Conservation (phyloP, 345 rosid species). For the Populus tremula region DNA sequence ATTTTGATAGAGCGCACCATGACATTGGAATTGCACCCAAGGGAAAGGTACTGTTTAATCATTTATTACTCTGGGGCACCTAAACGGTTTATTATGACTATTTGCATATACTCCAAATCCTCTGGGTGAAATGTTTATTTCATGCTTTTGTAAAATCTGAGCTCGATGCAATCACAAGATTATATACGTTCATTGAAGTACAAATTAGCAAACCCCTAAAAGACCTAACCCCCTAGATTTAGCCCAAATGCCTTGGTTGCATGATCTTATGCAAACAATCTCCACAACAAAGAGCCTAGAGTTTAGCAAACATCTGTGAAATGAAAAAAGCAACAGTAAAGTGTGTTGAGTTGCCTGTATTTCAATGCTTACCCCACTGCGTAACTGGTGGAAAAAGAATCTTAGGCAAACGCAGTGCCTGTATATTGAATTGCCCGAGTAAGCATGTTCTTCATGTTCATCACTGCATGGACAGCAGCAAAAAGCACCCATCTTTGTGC, state of each 20-base stretch:
- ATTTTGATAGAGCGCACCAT: not conserved
- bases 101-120: not conserved
- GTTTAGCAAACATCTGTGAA: not conserved
- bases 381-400: conserved; percentile 47
- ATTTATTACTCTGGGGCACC: conserved; percentile 2
- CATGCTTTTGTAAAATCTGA: not conserved
- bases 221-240: not conserved
- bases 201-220: not conserved
- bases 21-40: not conserved
- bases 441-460: conserved; percentile 50
- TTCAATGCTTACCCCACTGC: conserved; percentile 48
- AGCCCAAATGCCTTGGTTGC: not conserved
- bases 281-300: not conserved
- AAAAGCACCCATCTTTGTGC: conserved; percentile 43
- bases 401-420: conserved; percentile 52
- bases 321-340: not conserved
- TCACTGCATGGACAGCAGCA: conserved; percentile 60
- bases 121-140: too few species aligned
- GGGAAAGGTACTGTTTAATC: not conserved
- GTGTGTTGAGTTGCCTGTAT: not conserved
- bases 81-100: not conserved
- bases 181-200: not conserved
- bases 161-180: not conserved
- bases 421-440: conserved; percentile 45
- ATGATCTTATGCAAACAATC: not conserved